Conservation (phyloP, 208 protist genomes). For the Leishmania amazonensis region DNA sequence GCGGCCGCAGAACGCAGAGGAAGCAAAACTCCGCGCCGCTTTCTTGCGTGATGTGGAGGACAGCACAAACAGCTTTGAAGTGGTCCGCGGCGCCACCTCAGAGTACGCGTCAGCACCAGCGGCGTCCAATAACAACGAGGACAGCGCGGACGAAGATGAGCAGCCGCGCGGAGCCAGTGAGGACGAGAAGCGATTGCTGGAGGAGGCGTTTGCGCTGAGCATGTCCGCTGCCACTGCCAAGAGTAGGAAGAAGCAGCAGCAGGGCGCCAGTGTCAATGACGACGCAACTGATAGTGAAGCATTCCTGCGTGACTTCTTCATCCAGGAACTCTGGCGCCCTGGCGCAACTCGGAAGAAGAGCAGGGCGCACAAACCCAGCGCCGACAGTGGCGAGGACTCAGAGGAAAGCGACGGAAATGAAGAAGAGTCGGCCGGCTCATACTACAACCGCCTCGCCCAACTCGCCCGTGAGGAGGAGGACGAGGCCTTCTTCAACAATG, state of each 20-base stretch:
- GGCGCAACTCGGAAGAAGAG: slow-evolving; percentile 7
- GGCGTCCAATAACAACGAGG: slow-evolving; percentile 9
- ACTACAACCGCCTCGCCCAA: slow-evolving; percentile 54
- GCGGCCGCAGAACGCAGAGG: slow-evolving; percentile 65
- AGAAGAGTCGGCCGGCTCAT: slow-evolving; percentile 34
- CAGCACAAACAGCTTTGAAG: slow-evolving; percentile 52
- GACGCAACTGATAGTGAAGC: slow-evolving; percentile 36
- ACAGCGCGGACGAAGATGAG: slow-evolving; percentile 16
- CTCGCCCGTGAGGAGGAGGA: slow-evolving; percentile 83
- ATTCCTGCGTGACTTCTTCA: slow-evolving; percentile 76
- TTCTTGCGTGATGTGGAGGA: slow-evolving; percentile 72
- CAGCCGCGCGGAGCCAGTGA: slow-evolving; percentile 4
- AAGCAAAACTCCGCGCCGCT: slow-evolving; percentile 60
- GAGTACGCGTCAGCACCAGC: neutral
- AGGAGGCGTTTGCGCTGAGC: slow-evolving; percentile 29
- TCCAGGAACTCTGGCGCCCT: slow-evolving; percentile 75
- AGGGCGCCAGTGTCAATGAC: neutral
- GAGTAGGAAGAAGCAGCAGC: neutral
- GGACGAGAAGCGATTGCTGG: slow-evolving; percentile 28
- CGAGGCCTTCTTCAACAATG: slow-evolving; percentile 83
- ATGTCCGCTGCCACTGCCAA: neutral
- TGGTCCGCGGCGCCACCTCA: slow-evolving; percentile 23
- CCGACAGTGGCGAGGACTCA: neutral
- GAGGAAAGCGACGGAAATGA: slow-evolving; percentile 12
- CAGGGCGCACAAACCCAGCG: neutral